Evolutionary conservation across 192 early-diverging fungal species (phyloP).

Genomic region (Backusella tuberculispora): DNA sequence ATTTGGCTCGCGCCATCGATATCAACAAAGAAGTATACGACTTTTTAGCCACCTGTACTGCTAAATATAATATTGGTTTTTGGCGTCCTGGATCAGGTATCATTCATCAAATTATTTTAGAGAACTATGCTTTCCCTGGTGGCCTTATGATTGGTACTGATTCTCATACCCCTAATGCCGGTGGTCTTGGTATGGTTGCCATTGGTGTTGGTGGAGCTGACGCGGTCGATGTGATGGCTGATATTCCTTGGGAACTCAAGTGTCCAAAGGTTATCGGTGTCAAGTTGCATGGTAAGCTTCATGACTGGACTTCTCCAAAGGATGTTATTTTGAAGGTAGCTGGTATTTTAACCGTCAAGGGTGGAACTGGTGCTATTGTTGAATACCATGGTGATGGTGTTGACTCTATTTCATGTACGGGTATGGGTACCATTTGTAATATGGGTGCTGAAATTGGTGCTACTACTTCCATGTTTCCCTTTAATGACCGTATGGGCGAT

Average conservation of each 20-base stretch:
- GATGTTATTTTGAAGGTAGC: slow-evolving; percentile 95
- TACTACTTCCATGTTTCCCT: slow-evolving; percentile 96
- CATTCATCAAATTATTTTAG: slow-evolving; percentile 96
- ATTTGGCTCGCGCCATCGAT: slow-evolving; percentile 81
- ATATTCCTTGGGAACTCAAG: slow-evolving; percentile 99
- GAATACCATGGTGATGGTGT: slow-evolving; percentile 98
- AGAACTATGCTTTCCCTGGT: slow-evolving; percentile 98
- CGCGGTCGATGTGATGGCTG: slow-evolving; percentile 98
- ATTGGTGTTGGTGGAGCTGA: slow-evolving; percentile 99
- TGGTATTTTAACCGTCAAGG: slow-evolving; percentile 95
- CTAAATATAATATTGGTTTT: slow-evolving; percentile 95
- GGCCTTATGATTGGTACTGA: slow-evolving; percentile 97
- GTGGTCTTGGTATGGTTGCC: slow-evolving; percentile 95
- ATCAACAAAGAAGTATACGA: slow-evolving; percentile 95
- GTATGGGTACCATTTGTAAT: slow-evolving; percentile 99
- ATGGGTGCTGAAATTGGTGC: slow-evolving; percentile 99
- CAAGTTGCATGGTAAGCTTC: slow-evolving; percentile 82
- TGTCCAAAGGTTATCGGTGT: slow-evolving; percentile 97
- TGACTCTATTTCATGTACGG: slow-evolving; percentile 93
- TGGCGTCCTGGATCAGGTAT: slow-evolving; percentile 95
- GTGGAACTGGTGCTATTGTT: slow-evolving; percentile 95
- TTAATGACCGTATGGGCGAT: slow-evolving; percentile 88
- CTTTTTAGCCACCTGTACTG: slow-evolving; percentile 81
- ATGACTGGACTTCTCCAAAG: slow-evolving; percentile 95
- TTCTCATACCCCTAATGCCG: slow-evolving; percentile 97